Evolutionary conservation across 2,329 filamentous ascomycete genomes (phyloP), one percentile per base, ranked within the genome.

Genomic region (Cladosporium sp.): DNA sequence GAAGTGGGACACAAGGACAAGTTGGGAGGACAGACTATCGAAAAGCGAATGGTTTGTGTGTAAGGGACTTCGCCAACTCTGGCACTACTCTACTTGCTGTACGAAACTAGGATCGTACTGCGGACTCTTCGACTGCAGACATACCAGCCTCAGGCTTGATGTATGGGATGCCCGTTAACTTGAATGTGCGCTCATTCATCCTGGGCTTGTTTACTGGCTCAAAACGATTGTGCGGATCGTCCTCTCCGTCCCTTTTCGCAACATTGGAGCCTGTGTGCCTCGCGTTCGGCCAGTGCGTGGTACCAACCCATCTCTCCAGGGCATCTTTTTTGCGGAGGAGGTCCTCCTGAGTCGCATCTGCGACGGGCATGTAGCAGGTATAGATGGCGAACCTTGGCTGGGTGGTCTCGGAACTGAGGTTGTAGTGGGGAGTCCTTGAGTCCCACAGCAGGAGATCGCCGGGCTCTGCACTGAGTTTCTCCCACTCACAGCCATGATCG

Each of bases 161-260:
- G 54, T 77, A 78, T 9, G 75, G 74, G 55, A 77, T 75, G 2
- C 75, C 75, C 2, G 74, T 77, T 49, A 77, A 58, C 58, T 70
- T 74, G 58, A 71, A 75, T 1, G 69, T 70, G 19, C 72, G 57
- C 63, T 75, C 73, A 53, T 62, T 62, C 32, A 77, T 56, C 18
- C 63, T 53, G 0, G 71, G 68, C 54, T 73, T 70, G 43, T 72
- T 69, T 1, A 72, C 57, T 1, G 74, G 73, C 57, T 65, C 61
- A 10, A 65, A 61, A 13, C 70, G 63, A 34, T 72, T 70, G 54
- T 71, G 60, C 10, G 63, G 61, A 48, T 68, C 63, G 3, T 63
- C 60, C 46, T 59, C 55, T 3, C 63, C 66, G 52, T 66, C 59
- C 45, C 66, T 60, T 55, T 67, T 63, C 9, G 66, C 65, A 10